phyloP scores from a whole-genome alignment of 2,329 filamentous ascomycete species.

The Sporothrix curviconia region DNA sequence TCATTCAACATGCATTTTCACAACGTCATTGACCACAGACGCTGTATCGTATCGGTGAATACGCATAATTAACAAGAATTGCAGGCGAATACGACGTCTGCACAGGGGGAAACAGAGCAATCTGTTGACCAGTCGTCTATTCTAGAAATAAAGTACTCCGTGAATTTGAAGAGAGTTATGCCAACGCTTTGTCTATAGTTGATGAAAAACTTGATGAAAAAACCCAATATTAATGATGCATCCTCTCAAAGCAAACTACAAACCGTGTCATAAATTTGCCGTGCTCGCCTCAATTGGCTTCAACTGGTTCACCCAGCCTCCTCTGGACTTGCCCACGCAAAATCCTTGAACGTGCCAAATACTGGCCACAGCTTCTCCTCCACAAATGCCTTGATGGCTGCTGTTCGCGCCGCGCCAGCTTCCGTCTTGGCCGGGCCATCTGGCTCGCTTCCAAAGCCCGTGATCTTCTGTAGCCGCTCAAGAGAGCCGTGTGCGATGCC shows the following conservation, averaged over 20 bases:
- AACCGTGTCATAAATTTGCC: not conserved
- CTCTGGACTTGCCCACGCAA: constrained; percentile 36
- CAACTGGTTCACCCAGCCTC: constrained; percentile 20
- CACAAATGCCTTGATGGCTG: constrained; percentile 30
- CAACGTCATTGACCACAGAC: not conserved
- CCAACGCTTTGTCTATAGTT: too few species aligned
- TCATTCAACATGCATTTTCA: not conserved
- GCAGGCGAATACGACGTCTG: too few species aligned
- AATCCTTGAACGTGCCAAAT: constrained; percentile 57
- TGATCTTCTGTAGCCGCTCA: not conserved
- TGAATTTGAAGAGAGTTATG: not conserved
- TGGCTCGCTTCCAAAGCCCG: not conserved
- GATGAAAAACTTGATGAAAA: not conserved
- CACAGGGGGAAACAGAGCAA: too few species aligned
- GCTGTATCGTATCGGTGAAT: too few species aligned
- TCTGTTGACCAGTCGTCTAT: too few species aligned
- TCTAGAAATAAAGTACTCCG: not conserved
- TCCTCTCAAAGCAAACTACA: not conserved
- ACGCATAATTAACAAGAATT: too few species aligned
- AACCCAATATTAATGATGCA: not conserved
- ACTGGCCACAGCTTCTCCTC: constrained; percentile 44
- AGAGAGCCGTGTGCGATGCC: constrained; percentile 19
- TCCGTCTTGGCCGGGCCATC: constrained; percentile 21
- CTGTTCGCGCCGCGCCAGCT: constrained; percentile 21
- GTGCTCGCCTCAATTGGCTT: too few species aligned